Base-by-base conservation (phyloP, 2,329 filamentous ascomycete species). In the Aspergillus jensenii region DNA sequence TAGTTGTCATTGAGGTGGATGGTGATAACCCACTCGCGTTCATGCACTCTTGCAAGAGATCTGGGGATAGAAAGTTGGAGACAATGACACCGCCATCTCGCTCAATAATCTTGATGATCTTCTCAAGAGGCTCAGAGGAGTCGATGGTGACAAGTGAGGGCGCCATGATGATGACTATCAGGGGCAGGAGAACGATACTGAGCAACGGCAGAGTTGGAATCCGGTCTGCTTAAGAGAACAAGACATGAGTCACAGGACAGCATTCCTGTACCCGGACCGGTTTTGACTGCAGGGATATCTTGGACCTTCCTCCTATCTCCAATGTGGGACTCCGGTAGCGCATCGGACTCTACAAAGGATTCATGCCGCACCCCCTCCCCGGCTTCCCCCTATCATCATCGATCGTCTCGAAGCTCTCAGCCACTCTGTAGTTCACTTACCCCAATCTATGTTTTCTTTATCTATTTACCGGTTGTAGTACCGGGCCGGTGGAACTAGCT, bases 1-100 rank as follows among this genome's bases (percentile, higher is more conserved):
- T n/a, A 37, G 35, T n/a, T 37, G 14, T 7, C 5, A 5, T 7
- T 6, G 15, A 2, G 14, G 35, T n/a, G 12, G 35, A n/a, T n/a
- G 14, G 35, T 6, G 35, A 11, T 31, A 31, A 37, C 52, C 11
- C n/a, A 55, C 52, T 55, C 11, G 52, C 15, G 11, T 31, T 37
- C 52, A 55, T 55, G 44, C 43, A 55, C 45, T 55, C 52, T 35
- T 47, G 41, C 21, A 55, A 43, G n/a, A 55, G 52, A 25, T 48
- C 44, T 11, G 52, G 43, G 3, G 44, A 47, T 15, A 55, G 23
- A 15, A 55, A 43, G 25, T 48, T 55, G 9, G 52, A 55, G 31
- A 55, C 44, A n/a, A 55, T 48, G 15, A 55, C 35, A 12, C 52
- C 52, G 11, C 52, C 52, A 48, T 55, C 52, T 48, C 23, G 17